Conservation (phyloP, 805 yeast genomes). For the Suhomyces sp. region DNA sequence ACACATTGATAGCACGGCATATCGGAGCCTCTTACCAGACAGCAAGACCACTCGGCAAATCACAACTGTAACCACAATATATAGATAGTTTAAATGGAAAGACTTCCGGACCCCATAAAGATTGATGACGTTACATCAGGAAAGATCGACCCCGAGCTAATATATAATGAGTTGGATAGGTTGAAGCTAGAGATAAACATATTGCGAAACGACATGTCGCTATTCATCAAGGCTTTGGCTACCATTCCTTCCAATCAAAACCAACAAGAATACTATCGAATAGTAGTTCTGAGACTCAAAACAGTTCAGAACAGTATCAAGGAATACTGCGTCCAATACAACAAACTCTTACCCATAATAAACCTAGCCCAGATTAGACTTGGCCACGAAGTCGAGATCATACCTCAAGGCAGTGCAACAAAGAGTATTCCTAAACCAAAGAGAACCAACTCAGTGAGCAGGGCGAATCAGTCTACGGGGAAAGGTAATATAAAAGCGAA, state of each 20-base stretch:
- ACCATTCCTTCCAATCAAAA: constrained; percentile 27
- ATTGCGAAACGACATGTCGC: constrained; percentile 40
- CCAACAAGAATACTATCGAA: constrained; percentile 38
- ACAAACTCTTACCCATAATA: constrained; percentile 47
- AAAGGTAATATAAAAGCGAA: not conserved
- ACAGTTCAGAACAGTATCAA: constrained; percentile 39
- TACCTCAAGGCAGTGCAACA: constrained; percentile 18
- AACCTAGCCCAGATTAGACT: constrained; percentile 48
- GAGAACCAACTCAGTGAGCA: constrained; percentile 3
- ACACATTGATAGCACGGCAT: not conserved
- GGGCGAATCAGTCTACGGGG: not conserved
- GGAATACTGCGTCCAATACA: constrained; percentile 44
- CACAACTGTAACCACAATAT: too few species aligned
- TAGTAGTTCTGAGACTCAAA: constrained; percentile 34
- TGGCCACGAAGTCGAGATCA: constrained; percentile 49
- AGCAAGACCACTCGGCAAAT: not conserved
- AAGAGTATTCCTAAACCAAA: not conserved
- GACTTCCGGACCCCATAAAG: constrained; percentile 33
- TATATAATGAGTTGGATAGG: constrained; percentile 45
- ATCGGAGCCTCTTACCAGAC: not conserved
- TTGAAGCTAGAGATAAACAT: constrained; percentile 41
- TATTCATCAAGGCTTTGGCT: constrained; percentile 36
- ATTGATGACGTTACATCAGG: constrained; percentile 46
- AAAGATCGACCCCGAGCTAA: constrained; percentile 34
- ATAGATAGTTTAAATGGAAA: not conserved